Conservation (phyloP, 345 rosid genomes). For the Eutrema heterophyllum region DNA sequence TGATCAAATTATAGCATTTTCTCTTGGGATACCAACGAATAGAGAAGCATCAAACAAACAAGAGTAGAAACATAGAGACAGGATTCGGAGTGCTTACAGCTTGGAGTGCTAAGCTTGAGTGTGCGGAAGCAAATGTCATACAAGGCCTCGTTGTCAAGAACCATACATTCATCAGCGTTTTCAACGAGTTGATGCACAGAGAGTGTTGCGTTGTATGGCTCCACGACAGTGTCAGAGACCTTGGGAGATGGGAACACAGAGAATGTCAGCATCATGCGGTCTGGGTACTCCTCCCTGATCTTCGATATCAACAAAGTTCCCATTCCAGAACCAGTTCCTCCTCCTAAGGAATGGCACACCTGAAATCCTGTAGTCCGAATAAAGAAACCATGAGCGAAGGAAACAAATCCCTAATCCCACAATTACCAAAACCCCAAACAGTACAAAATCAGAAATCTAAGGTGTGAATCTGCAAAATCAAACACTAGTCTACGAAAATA, state of each 20-base stretch:
- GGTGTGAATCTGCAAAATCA: background rate
- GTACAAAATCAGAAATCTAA: background rate
- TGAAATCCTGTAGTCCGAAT: constrained; percentile 40
- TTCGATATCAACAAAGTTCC: constrained; percentile 62
- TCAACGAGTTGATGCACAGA: constrained; percentile 64
- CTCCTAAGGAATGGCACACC: constrained; percentile 62
- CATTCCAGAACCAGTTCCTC: constrained; percentile 66
- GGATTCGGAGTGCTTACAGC: constrained; percentile 31
- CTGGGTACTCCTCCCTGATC: constrained; percentile 66
- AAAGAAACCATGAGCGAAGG: background rate
- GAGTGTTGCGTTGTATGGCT: constrained; percentile 59
- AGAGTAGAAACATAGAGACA: background rate
- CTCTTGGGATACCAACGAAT: background rate
- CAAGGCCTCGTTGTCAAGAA: constrained; percentile 54
- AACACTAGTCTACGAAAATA: background rate
- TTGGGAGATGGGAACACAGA: constrained; percentile 61
- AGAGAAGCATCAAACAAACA: background rate
- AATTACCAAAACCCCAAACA: background rate
- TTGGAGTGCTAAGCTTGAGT: constrained; percentile 54
- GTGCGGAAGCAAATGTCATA: constrained; percentile 64
- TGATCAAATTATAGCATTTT: no score
- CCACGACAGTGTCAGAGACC: constrained; percentile 61
- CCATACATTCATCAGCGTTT: constrained; percentile 61
- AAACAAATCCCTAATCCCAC: background rate
- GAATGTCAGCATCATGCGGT: constrained; percentile 64